Conservation (phyloP, 164 flowering plant species). For the Vitis cinerea region DNA sequence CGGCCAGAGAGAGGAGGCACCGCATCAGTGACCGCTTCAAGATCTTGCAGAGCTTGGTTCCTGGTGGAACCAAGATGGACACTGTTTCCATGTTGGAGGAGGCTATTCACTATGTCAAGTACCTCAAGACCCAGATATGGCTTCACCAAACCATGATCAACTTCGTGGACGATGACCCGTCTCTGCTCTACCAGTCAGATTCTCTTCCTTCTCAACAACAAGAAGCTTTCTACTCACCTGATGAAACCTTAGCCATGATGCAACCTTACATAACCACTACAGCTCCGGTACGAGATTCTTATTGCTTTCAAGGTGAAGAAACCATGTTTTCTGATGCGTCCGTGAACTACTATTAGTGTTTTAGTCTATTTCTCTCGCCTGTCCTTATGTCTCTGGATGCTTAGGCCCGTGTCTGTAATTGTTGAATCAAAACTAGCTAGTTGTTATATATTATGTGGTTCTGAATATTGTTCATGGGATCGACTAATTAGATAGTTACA, state of each 20-base stretch:
- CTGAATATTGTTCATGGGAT: too few species aligned
- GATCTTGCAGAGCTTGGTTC: slow-evolving; percentile 72
- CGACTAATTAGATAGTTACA: too few species aligned
- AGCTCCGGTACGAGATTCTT: slow-evolving; percentile 2
- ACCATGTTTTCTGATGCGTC: slow-evolving; percentile 4
- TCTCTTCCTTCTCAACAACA: not conserved
- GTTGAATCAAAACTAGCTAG: not conserved
- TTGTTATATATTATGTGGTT: too few species aligned
- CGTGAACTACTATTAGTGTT: slow-evolving; percentile 1
- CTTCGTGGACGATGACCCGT: slow-evolving; percentile 11
- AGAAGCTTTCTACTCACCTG: not conserved
- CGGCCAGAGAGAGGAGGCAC: slow-evolving; percentile 76
- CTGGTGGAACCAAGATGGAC: slow-evolving; percentile 82
- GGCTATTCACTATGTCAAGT: slow-evolving; percentile 85
- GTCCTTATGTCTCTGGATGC: not conserved
- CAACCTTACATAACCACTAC: not conserved
- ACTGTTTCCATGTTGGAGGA: slow-evolving; percentile 83
- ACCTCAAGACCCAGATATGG: slow-evolving; percentile 70
- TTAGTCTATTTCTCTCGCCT: not conserved
- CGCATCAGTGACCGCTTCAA: slow-evolving; percentile 79
- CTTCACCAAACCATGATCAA: slow-evolving; percentile 58
- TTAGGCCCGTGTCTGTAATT: not conserved
- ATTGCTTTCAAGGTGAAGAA: slow-evolving; percentile 11
- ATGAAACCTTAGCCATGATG: not conserved
- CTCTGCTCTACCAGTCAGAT: not conserved